These are phyloP conservation scores for Apiospora sp. DNA, from an alignment of 2,329 filamentous ascomycete species.

Conservation along the genomic window DNA sequence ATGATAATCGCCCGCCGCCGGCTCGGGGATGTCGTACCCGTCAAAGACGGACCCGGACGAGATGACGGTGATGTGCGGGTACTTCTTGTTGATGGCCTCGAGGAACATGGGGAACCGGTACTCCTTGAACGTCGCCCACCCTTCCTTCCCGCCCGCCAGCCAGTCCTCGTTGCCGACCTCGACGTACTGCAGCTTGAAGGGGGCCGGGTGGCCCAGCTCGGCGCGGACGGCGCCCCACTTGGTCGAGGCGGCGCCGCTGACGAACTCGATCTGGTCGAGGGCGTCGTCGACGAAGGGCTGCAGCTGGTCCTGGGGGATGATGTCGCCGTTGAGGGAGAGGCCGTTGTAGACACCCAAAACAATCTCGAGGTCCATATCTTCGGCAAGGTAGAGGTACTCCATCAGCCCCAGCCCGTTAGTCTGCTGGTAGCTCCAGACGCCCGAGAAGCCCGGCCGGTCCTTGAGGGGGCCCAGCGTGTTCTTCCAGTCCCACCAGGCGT, in stretches of 20 bases:
- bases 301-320: slow-evolving; percentile 59
- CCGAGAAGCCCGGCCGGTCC: slow-evolving; percentile 62
- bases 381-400: slow-evolving; percentile 68
- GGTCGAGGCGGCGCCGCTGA: slow-evolving; percentile 60
- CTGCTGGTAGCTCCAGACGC: slow-evolving; percentile 67
- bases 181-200: slow-evolving; percentile 67
- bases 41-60: slow-evolving; percentile 56
- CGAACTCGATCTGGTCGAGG: slow-evolving; percentile 69
- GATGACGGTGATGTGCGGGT: slow-evolving; percentile 66
- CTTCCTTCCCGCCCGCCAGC: slow-evolving; percentile 57
- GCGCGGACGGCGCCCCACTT: slow-evolving; percentile 66
- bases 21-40: slow-evolving; percentile 50
- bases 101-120: slow-evolving; percentile 68
- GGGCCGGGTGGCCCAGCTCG: slow-evolving; percentile 66
- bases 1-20: slow-evolving; percentile 58
- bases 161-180: slow-evolving; percentile 76
- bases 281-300: slow-evolving; percentile 65
- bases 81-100: slow-evolving; percentile 62
- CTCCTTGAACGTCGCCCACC: slow-evolving; percentile 58
- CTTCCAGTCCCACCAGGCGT: slow-evolving; percentile 59
- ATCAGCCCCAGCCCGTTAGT: slow-evolving; percentile 69
- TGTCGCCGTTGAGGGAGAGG: slow-evolving; percentile 60
- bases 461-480: slow-evolving; percentile 62
- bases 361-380: slow-evolving; percentile 66
- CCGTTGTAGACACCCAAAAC: slow-evolving; percentile 67